phyloP scores from a whole-genome alignment of 345 rosid genomes.

The Nasturtium officinale region DNA sequence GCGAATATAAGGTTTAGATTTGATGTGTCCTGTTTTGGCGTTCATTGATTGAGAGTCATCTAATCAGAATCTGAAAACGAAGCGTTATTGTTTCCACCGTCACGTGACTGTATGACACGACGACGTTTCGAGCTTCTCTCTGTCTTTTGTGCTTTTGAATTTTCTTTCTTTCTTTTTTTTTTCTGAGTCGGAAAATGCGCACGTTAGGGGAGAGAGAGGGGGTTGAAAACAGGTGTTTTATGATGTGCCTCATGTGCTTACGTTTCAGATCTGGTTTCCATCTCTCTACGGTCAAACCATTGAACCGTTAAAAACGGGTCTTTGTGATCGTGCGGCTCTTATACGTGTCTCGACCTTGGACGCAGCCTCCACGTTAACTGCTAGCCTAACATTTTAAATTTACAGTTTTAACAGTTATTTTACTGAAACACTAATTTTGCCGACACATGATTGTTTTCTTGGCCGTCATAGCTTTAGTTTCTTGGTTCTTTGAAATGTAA shows the following conservation, averaged over 20 bases:
- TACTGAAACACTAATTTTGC: background rate
- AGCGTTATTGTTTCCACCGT: constrained; percentile 5
- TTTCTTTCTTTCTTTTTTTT: background rate
- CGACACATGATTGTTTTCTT: constrained; percentile 3
- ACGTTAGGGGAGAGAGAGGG: constrained; percentile 26
- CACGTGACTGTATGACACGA: constrained; percentile 22
- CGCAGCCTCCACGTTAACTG: constrained; percentile 26
- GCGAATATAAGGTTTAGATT: background rate
- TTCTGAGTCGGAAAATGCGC: constrained; percentile 34
- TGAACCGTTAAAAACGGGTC: constrained; percentile 40
- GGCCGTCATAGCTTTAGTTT: background rate
- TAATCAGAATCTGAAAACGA: constrained; percentile 27
- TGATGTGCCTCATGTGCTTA: constrained; percentile 36
- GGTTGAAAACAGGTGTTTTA: constrained; percentile 40
- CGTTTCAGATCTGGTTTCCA: constrained; percentile 39
- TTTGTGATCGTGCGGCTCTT: constrained; percentile 40
- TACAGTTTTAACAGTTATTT: background rate
- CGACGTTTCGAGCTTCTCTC: constrained; percentile 19
- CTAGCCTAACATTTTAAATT: constrained; percentile 1
- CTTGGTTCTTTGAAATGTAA: background rate
- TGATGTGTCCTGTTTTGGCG: background rate
- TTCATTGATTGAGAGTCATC: background rate
- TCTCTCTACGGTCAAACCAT: constrained; percentile 30
- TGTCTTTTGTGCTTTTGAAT: constrained; percentile 13
- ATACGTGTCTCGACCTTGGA: constrained; percentile 36